Evolutionary conservation across 1,139 yeast species (phyloP).

Genomic region (Candida gigantensis): DNA sequence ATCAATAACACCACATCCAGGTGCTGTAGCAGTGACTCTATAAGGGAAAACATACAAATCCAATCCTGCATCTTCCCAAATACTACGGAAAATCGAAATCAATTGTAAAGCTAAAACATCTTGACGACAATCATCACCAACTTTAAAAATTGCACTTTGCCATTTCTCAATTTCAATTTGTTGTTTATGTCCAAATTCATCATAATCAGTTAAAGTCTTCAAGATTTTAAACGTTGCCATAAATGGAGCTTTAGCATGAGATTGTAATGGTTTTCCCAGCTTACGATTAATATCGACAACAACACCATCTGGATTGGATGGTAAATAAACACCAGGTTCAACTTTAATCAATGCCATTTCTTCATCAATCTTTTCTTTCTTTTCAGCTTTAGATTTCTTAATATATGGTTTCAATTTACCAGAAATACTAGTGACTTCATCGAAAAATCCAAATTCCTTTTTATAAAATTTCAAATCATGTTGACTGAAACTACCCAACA

Average conservation of each 20-base stretch:
- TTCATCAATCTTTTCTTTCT: slow-evolving; percentile 93
- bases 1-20: slow-evolving; percentile 98
- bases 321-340: slow-evolving; percentile 85
- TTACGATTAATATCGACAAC: slow-evolving; percentile 88
- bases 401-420: slow-evolving; percentile 94
- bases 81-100: slow-evolving; percentile 86
- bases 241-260: slow-evolving; percentile 98
- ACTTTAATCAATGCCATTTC: slow-evolving; percentile 85
- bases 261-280: slow-evolving; percentile 94
- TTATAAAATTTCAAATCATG: slow-evolving; percentile 70
- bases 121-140: slow-evolving; percentile 98
- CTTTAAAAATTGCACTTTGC: slow-evolving; percentile 98
- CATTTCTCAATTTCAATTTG: slow-evolving; percentile 54
- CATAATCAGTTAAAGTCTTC: slow-evolving; percentile 49
- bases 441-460: slow-evolving; percentile 84
- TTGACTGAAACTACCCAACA: slow-evolving; percentile 62
- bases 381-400: slow-evolving; percentile 92
- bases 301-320: slow-evolving; percentile 96
- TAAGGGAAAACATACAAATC: slow-evolving; percentile 92
- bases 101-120: slow-evolving; percentile 93
- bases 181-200: slow-evolving; percentile 43
- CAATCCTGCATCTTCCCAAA: slow-evolving; percentile 85
- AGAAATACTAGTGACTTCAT: slow-evolving; percentile 88
- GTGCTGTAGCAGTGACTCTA: slow-evolving; percentile 97
- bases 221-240: slow-evolving; percentile 92